These are phyloP conservation scores for Fusarium setosum DNA, from an alignment of 2,329 filamentous ascomycete genomes.

Conservation along the genomic window DNA sequence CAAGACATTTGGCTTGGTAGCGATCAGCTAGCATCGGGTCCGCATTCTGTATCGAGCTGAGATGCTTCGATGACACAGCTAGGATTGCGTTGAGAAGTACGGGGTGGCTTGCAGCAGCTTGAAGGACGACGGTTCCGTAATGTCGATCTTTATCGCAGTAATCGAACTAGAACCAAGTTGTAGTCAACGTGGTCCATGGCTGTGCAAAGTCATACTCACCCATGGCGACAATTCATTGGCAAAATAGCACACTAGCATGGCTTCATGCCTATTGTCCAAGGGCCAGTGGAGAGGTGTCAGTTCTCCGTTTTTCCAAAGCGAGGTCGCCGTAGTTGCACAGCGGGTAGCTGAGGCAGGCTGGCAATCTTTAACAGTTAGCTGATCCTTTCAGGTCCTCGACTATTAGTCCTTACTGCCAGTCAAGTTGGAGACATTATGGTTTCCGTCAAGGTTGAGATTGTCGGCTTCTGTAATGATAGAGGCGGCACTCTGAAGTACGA, in stretches of 20 bases:
- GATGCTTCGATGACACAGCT: not conserved
- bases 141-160: not conserved
- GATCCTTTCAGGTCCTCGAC: too few species aligned
- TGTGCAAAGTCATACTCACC: not conserved
- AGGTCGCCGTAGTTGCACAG: too few species aligned
- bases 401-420: too few species aligned
- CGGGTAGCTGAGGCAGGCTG: too few species aligned
- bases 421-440: not conserved
- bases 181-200: not conserved
- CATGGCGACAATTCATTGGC: not conserved
- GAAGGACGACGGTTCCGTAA: not conserved
- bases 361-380: too few species aligned
- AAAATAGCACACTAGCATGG: not conserved
- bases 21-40: not conserved
- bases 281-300: not conserved
- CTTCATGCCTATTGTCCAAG: not conserved
- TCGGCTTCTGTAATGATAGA: not conserved
- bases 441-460: not conserved
- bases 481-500: not conserved
- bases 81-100: not conserved
- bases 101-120: not conserved
- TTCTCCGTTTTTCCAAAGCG: too few species aligned
- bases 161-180: not conserved
- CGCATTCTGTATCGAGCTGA: not conserved
- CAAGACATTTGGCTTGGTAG: not conserved